These are phyloP conservation scores for Thinopyrum elongatum DNA, from an alignment of 176 grass and related monocot genomes.

Conservation along the genomic window DNA sequence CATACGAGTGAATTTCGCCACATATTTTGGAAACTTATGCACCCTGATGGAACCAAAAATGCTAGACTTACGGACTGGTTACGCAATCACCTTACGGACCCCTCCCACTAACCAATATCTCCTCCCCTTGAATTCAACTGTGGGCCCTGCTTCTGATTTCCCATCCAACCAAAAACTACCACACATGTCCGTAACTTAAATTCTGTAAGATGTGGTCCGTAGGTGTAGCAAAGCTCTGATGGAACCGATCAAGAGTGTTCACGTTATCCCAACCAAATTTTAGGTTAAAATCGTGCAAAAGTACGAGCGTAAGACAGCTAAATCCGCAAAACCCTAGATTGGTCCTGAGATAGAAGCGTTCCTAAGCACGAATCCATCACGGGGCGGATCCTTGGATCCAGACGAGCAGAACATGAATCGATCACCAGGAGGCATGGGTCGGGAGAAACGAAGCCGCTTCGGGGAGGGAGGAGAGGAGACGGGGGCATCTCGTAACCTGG, in stretches of 20 bases:
- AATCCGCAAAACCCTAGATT: slow-evolving; percentile 37
- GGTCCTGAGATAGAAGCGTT: background rate
- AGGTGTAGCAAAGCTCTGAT: no score
- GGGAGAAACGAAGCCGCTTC: background rate
- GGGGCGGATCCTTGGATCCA: slow-evolving; percentile 22
- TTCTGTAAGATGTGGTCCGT: no score
- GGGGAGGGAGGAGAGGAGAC: background rate
- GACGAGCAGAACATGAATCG: slow-evolving; percentile 11
- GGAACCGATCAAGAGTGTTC: background rate
- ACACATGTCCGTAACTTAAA: no score
- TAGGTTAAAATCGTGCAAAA: background rate
- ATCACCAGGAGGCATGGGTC: background rate
- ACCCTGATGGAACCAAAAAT: background rate
- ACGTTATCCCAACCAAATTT: background rate
- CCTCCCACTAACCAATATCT: no score
- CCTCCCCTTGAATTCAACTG: no score
- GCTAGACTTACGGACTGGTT: no score
- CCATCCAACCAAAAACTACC: no score
- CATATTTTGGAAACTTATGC: background rate
- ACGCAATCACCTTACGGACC: no score
- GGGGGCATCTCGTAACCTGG: slow-evolving; percentile 34
- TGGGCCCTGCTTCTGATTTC: no score
- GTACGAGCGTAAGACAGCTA: background rate
- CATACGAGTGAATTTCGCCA: background rate
- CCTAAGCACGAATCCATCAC: slow-evolving; percentile 7